A percentile compares a stretch with the other conserved stretches of the same genome.
Conservation (phyloP, 2,329 filamentous ascomycete species). For the Fusarium phyllophilum region DNA sequence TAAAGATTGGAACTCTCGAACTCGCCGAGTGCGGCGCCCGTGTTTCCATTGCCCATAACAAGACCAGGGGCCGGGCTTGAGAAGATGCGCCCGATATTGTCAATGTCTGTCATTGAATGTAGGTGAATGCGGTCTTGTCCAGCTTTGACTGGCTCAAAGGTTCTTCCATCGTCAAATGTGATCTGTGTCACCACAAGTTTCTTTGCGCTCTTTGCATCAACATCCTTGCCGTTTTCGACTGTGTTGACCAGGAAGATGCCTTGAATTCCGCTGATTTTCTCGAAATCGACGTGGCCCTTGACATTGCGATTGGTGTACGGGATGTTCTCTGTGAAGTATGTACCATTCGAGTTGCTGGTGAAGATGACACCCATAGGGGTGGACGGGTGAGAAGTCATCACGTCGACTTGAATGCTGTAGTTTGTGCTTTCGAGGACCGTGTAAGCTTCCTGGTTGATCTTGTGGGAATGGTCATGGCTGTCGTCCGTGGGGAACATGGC, state of each 20-base stretch:
- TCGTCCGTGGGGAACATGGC: constrained; percentile 88
- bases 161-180: constrained; percentile 94
- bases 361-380: constrained; percentile 87
- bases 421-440: constrained; percentile 96
- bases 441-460: constrained; percentile 83
- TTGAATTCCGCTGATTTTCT: constrained; percentile 91
- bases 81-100: constrained; percentile 86
- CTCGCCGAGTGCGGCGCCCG: constrained; percentile 75
- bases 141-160: constrained; percentile 78
- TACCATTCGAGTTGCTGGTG: constrained; percentile 97
- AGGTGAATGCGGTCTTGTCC: constrained; percentile 80
- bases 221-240: constrained; percentile 85
- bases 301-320: constrained; percentile 89
- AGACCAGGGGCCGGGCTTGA: constrained; percentile 94
- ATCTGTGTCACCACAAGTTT: constrained; percentile 85
- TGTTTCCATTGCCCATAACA: constrained; percentile 94
- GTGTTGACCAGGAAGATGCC: constrained; percentile 91
- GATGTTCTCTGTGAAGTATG: constrained; percentile 91
- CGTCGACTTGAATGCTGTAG: constrained; percentile 97
- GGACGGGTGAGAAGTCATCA: constrained; percentile 74
- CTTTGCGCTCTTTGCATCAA: constrained; percentile 63
- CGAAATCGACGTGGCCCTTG: constrained; percentile 87
- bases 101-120: constrained; percentile 88
- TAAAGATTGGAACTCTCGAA: constrained; percentile 83
- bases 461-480: constrained; percentile 73